A percentile compares a stretch with the other conserved stretches of the same genome.
Evolutionary conservation across 441 rosid species (phyloP).

Genomic region (Kokia cookei): DNA sequence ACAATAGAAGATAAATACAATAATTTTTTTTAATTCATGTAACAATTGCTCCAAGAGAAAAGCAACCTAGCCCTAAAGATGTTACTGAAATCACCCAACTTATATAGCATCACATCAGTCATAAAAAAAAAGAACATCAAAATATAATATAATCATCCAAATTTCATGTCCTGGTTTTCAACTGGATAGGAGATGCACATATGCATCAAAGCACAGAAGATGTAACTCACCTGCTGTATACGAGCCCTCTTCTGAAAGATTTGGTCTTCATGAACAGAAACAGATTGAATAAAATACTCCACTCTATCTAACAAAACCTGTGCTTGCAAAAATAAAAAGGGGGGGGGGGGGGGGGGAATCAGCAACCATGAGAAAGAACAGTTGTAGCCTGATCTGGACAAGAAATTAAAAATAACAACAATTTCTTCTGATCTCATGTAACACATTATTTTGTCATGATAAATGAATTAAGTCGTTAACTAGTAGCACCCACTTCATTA

Average conservation of each 20-base stretch:
- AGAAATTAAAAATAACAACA: not conserved
- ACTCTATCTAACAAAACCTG: conserved; percentile 81
- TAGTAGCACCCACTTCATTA: not conserved
- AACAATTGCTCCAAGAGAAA: not conserved
- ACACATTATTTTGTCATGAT: not conserved
- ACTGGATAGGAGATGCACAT: not conserved
- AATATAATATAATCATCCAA: not conserved
- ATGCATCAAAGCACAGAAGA: not conserved
- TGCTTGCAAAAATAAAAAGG: not conserved
- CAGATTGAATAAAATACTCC: conserved; percentile 80
- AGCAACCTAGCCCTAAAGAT: not conserved
- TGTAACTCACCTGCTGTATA: conserved; percentile 65
- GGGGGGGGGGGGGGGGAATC: not conserved
- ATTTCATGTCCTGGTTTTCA: not conserved
- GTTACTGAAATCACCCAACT: not conserved
- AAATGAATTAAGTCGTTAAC: not conserved
- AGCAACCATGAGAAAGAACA: not conserved
- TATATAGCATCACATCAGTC: not conserved
- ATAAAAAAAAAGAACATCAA: not conserved
- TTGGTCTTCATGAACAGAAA: conserved; percentile 81
- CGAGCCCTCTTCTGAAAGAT: conserved; percentile 94
- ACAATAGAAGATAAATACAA: not conserved
- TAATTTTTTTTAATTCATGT: not conserved
- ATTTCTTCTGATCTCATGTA: not conserved
- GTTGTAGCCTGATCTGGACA: not conserved